phyloP scores from a whole-genome alignment of 352 stramenopile genomes.

The Thalassiosira mediterranea region DNA sequence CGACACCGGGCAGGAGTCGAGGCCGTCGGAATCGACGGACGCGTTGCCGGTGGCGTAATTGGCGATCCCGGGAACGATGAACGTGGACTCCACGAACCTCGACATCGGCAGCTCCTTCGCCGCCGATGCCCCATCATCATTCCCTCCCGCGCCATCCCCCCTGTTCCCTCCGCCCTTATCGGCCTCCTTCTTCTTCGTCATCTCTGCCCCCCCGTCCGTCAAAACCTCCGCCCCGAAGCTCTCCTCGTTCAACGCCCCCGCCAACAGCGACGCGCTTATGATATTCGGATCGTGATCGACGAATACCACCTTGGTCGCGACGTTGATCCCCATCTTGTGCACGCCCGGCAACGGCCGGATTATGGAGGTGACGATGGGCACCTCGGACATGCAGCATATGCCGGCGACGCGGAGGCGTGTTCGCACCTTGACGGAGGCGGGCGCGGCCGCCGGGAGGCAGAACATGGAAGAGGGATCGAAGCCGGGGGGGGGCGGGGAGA shows the following conservation, averaged over 20 bases:
- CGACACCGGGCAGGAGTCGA: conserved; percentile 3
- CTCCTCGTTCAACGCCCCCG: conserved; percentile 53
- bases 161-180: no score
- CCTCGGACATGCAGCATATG: conserved; percentile 80
- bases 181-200: conserved; percentile 17
- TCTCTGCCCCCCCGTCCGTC: conserved; percentile 51
- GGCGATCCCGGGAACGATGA: conserved; percentile 31
- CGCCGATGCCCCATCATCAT: no score
- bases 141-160: no score
- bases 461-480: background rate
- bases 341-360: conserved; percentile 68
- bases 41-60: background rate
- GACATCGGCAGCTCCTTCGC: conserved; percentile 26
- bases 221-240: conserved; percentile 66
- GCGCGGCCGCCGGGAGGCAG: background rate
- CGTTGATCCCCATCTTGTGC: conserved; percentile 67
- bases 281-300: conserved; percentile 74
- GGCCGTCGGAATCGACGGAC: no score
- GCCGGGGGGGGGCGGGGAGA: background rate
- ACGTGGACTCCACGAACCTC: conserved; percentile 48
- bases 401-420: conserved; percentile 51
- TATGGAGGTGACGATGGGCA: conserved; percentile 68
- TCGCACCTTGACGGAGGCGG: conserved; percentile 26
- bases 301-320: conserved; percentile 76
- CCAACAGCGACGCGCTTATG: conserved; percentile 58